Base-by-base conservation (phyloP, 164 flowering plant genomes). In the Aristolochia fimbriata region DNA sequence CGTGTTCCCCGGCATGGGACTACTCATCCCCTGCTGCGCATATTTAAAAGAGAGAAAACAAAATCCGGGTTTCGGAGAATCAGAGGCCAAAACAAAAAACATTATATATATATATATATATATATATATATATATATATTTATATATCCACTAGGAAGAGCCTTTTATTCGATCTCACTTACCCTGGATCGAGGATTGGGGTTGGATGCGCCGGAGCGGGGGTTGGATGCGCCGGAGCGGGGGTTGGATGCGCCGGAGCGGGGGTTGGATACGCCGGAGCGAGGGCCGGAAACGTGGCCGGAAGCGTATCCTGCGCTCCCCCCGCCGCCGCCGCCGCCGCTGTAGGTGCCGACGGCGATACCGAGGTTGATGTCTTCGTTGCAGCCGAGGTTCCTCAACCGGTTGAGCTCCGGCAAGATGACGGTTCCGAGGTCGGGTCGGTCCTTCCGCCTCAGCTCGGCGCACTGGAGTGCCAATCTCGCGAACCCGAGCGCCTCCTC, bases 381-480 rank as follows among this genome's bases (percentile, higher is more conserved):
- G 56, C 3, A 47, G 22, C 80, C 87, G 19, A 81, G 59, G 13
- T 71, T 72, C 65, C 74, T 73, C 31, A 84, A 61, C 62, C 88
- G 72, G 62, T 74, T 77, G 25, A 87, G 82, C 75, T 81, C 88
- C 3, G 91, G 95, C 65, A 87, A 59, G 33, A 87, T 37, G 14
- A 70, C 76, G 2, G 73, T 46, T 17, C 74, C 80, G 48, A 87
- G 84, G 57, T 82, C 86, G 0, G 91, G 91, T 57, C 95, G 77
- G 65, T 87, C 88, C 63, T 73, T 87, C 71, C 74, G 75, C 65
- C 87, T 62, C 10, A 83, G 62, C 73, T 87, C 87, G 4, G 84
- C 66, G 60, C 95, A 87, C 24, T 65, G 46, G 4, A 87, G 52
- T 0, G 91, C 78, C 57, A 87, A 15, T 50, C 78, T 77, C 11